A percentile compares a stretch with the other conserved stretches of the same genome.
Conservation (phyloP, 2,329 filamentous ascomycete species). For the Leptographium galeiforme region DNA sequence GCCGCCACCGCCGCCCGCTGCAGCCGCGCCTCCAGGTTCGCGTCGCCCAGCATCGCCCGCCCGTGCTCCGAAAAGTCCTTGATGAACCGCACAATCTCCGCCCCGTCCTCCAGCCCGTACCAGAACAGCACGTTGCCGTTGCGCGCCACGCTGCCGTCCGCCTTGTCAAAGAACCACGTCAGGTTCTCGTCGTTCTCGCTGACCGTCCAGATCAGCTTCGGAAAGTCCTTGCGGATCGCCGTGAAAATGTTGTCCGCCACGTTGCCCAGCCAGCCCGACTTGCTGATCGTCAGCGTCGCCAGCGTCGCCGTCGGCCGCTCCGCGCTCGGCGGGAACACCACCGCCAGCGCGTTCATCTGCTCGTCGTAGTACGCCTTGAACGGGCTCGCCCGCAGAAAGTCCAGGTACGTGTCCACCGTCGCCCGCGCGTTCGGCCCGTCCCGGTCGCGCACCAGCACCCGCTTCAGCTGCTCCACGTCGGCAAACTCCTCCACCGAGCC, state of each 20-base stretch:
- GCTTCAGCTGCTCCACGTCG: slow-evolving; percentile 64
- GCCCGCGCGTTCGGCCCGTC: slow-evolving; percentile 70
- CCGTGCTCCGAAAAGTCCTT: slow-evolving; percentile 74
- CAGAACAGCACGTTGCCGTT: slow-evolving; percentile 90
- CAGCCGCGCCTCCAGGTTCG: slow-evolving; percentile 77
- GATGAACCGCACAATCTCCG: slow-evolving; percentile 73
- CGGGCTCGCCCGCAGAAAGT: slow-evolving; percentile 59
- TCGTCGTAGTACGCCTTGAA: slow-evolving; percentile 96
- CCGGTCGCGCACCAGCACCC: slow-evolving; percentile 67
- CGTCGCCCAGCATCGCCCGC: slow-evolving; percentile 75
- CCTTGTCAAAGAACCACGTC: slow-evolving; percentile 96
- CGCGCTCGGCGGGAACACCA: slow-evolving; percentile 64
- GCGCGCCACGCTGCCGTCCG: slow-evolving; percentile 77
- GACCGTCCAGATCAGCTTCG: slow-evolving; percentile 90
- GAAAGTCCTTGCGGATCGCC: slow-evolving; percentile 85
- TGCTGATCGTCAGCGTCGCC: slow-evolving; percentile 84
- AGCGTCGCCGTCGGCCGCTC: slow-evolving; percentile 64
- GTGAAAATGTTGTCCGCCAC: slow-evolving; percentile 91
- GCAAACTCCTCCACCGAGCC: slow-evolving; percentile 60
- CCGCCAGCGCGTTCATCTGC: slow-evolving; percentile 79
- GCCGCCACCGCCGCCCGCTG: slow-evolving; percentile 48
- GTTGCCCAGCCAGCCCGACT: slow-evolving; percentile 87
- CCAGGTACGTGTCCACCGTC: slow-evolving; percentile 76
- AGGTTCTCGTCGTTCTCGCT: slow-evolving; percentile 92
- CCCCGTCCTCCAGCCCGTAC: slow-evolving; percentile 74